A percentile compares a stretch with the other conserved stretches of the same genome.
Evolutionary conservation across 2,329 filamentous ascomycete genomes (phyloP).

Genomic region (Biscogniauxia mediterranea): DNA sequence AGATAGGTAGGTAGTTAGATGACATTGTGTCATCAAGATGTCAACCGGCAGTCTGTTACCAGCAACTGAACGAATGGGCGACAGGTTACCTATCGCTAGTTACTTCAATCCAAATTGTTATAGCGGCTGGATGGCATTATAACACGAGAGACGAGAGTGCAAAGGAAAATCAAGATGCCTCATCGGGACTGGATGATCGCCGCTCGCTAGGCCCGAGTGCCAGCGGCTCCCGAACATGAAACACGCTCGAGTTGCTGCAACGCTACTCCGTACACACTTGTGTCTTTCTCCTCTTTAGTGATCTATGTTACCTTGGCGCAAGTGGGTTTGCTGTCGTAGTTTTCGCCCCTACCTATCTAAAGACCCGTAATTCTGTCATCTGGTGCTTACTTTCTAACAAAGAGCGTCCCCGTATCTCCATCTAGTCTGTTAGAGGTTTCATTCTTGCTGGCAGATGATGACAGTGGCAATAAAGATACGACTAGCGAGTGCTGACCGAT

Average conservation of each 20-base stretch:
- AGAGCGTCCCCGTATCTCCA: neutral
- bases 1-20: neutral
- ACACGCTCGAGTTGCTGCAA: constrained; percentile 28
- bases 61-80: neutral
- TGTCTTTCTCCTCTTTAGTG: constrained; percentile 2
- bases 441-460: neutral
- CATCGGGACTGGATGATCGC: constrained; percentile 20
- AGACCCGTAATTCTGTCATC: neutral
- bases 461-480: constrained; percentile 1
- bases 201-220: constrained; percentile 18
- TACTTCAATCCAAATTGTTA: neutral
- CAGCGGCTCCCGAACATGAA: constrained; percentile 26
- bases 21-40: neutral
- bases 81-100: neutral
- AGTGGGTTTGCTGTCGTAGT: constrained; percentile 1
- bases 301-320: constrained; percentile 5
- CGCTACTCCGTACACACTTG: constrained; percentile 24
- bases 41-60: neutral
- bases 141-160: neutral
- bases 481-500: neutral
- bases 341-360: neutral
- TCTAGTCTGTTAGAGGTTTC: neutral
- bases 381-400: neutral
- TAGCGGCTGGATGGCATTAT: neutral
- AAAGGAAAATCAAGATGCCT: constrained; percentile 15